These are phyloP conservation scores for Nannochloris sp. DNA, from an alignment of 139 green algal species.

Conservation along the genomic window DNA sequence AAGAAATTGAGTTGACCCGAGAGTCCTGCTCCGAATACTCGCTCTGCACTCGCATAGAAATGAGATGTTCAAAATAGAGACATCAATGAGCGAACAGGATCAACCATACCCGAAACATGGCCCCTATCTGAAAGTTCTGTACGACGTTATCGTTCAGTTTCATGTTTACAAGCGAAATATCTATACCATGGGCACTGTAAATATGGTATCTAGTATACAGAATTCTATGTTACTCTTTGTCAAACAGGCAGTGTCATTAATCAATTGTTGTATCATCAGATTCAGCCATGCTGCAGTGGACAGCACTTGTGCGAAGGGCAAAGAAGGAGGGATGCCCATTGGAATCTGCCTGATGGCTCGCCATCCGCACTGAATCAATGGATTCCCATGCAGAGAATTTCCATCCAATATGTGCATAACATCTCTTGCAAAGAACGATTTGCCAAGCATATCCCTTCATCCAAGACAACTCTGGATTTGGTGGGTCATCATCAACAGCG, in stretches of 20 bases:
- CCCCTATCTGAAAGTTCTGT: conserved; percentile 26
- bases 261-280: no score
- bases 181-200: background rate
- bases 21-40: conserved; percentile 16
- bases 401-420: conserved; percentile 9
- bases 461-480: background rate
- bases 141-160: conserved; percentile 20
- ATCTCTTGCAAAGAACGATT: background rate
- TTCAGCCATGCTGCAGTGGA: background rate
- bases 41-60: conserved; percentile 11
- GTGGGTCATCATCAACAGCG: background rate
- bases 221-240: no score
- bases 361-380: no score
- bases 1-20: conserved; percentile 79
- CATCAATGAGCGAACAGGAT: conserved; percentile 8
- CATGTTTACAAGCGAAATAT: background rate
- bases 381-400: background rate
- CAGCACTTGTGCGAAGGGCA: background rate
- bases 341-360: background rate
- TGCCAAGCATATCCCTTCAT: conserved; percentile 11
- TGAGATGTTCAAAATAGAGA: background rate
- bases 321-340: background rate
- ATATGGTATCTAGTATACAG: no score
- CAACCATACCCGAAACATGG: conserved; percentile 46
- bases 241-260: no score